A percentile compares a stretch with the other conserved stretches of the same genome.
Conservation (phyloP, 768 basidiomycete species). For the Auriscalpium orientale region DNA sequence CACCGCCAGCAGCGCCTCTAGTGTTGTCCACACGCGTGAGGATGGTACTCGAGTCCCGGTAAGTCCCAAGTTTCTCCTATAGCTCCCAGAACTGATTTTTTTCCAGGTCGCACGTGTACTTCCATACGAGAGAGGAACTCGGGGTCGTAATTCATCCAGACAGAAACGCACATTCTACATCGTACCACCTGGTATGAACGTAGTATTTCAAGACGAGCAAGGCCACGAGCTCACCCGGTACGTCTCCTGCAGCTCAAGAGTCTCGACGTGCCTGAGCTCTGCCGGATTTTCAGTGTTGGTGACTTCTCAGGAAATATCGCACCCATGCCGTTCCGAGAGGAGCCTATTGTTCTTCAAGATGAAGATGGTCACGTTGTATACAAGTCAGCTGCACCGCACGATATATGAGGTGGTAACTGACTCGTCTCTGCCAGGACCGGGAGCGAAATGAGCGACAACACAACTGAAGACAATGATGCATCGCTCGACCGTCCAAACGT, state of each 20-base stretch:
- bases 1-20: constrained; percentile 7
- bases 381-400: neutral
- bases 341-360: constrained; percentile 13
- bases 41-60: constrained; percentile 10
- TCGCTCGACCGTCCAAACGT: constrained; percentile 10
- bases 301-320: constrained; percentile 6
- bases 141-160: neutral
- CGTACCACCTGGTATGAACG: constrained; percentile 16
- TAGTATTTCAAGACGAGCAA: constrained; percentile 13
- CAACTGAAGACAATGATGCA: neutral
- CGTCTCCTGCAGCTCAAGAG: neutral
- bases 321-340: constrained; percentile 8
- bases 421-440: constrained; percentile 4
- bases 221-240: constrained; percentile 14
- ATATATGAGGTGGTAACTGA: no score
- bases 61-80: neutral
- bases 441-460: constrained; percentile 6
- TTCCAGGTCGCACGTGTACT: neutral
- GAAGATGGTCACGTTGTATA: constrained; percentile 10
- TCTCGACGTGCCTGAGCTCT: neutral
- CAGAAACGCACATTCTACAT: constrained; percentile 13
- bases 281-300: constrained; percentile 6
- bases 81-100: neutral
- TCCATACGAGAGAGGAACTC: neutral
- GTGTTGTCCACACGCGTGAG: constrained; percentile 10